Conservation (phyloP, 2,329 filamentous ascomycete genomes). For the Aspergillus tanneri region DNA sequence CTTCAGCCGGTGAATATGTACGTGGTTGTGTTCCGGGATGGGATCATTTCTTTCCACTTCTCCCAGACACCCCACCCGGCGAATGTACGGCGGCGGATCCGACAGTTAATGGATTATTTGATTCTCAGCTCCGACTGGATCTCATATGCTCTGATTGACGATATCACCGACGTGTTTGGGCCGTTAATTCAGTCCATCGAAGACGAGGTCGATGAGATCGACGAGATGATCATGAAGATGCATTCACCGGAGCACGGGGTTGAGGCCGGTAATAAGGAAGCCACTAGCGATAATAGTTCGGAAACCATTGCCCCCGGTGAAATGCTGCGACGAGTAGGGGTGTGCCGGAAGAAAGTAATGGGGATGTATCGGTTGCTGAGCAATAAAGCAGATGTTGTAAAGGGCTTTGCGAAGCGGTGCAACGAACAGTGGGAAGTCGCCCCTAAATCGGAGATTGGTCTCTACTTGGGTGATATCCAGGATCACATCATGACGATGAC, state of each 20-base stretch:
- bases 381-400: conserved; percentile 98
- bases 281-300: conserved; percentile 29
- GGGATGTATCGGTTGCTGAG: conserved; percentile 86
- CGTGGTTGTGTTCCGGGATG: conserved; percentile 92
- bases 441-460: conserved; percentile 89
- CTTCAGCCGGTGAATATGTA: conserved; percentile 97
- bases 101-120: conserved; percentile 90
- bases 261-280: conserved; percentile 38
- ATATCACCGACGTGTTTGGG: conserved; percentile 94
- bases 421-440: conserved; percentile 98
- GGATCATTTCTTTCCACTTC: conserved; percentile 94
- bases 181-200: conserved; percentile 91
- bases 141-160: conserved; percentile 95
- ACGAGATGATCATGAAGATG: conserved; percentile 81
- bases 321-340: conserved; percentile 89
- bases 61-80: conserved; percentile 93
- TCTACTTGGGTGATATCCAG: conserved; percentile 97
- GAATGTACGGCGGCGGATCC: conserved; percentile 89
- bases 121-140: conserved; percentile 96
- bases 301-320: conserved; percentile 59
- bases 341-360: conserved; percentile 97
- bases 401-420: conserved; percentile 96
- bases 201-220: conserved; percentile 94
- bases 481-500: conserved; percentile 99
- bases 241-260: conserved; percentile 58